These are phyloP conservation scores for Hevea brasiliensis DNA, from an alignment of 345 rosid genomes.

Conservation along the genomic window DNA sequence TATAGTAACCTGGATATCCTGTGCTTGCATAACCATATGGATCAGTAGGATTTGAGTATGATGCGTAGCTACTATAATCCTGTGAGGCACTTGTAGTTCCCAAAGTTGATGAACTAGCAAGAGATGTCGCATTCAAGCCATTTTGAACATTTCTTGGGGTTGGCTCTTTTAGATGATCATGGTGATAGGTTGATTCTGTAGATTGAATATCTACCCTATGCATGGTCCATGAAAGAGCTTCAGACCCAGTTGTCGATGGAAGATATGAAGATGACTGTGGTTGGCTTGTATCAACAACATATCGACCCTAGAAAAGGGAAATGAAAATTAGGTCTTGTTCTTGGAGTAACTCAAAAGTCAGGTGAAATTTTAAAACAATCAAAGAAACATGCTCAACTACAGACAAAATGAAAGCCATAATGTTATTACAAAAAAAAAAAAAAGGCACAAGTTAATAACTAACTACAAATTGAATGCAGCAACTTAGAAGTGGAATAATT, in stretches of 20 bases:
- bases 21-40: conserved; percentile 69
- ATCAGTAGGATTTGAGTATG: conserved; percentile 64
- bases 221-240: conserved; percentile 49
- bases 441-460: not conserved
- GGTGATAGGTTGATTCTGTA: conserved; percentile 51
- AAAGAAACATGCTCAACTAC: conserved; percentile 11
- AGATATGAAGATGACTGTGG: conserved; percentile 43
- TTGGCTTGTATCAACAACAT: conserved; percentile 63
- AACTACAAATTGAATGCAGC: conserved; percentile 12
- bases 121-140: conserved; percentile 45
- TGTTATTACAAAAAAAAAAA: conserved; percentile 4
- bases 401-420: not conserved
- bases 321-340: not conserved
- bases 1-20: conserved; percentile 76
- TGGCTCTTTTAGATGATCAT: conserved; percentile 54
- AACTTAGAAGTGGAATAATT: conserved; percentile 11
- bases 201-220: conserved; percentile 53
- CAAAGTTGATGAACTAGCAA: conserved; percentile 55
- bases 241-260: conserved; percentile 24
- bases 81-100: conserved; percentile 56
- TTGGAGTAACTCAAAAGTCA: not conserved
- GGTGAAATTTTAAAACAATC: not conserved
- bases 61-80: conserved; percentile 60
- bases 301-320: conserved; percentile 45
- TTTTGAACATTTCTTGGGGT: conserved; percentile 47